Evolutionary conservation across 1,139 yeast genomes (phyloP).

Genomic region (Suhomyces coccinellae): DNA sequence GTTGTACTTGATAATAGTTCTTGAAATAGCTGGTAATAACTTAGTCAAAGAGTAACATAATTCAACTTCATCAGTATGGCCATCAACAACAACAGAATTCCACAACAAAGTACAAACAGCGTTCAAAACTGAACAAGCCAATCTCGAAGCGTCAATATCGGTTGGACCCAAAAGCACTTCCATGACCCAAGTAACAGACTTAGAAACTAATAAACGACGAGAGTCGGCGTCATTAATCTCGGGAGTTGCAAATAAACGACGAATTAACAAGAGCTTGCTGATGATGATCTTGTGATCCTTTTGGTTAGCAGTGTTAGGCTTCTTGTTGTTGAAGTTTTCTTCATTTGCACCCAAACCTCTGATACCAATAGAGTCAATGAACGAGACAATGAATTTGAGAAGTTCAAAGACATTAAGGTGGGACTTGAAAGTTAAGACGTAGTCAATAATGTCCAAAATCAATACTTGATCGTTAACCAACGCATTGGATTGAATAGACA

Average conservation of each 20-base stretch:
- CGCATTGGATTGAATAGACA: slow-evolving; percentile 46
- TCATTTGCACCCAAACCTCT: slow-evolving; percentile 54
- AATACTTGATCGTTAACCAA: slow-evolving; percentile 61
- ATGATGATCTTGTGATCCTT: slow-evolving; percentile 58
- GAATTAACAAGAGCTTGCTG: slow-evolving; percentile 58
- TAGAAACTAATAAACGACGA: slow-evolving; percentile 48
- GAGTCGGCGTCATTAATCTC: slow-evolving; percentile 37
- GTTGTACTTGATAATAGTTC: slow-evolving; percentile 54
- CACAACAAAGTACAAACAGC: slow-evolving; percentile 47
- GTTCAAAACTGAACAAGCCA: slow-evolving; percentile 59
- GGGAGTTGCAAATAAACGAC: slow-evolving; percentile 54
- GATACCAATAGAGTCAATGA: slow-evolving; percentile 53
- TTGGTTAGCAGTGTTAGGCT: slow-evolving; percentile 27
- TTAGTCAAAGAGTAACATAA: slow-evolving; percentile 50
- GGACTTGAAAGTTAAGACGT: slow-evolving; percentile 46
- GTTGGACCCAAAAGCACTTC: slow-evolving; percentile 54
- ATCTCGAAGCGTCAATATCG: slow-evolving; percentile 60
- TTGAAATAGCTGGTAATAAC: slow-evolving; percentile 52
- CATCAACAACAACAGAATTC: slow-evolving; percentile 28
- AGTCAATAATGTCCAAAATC: slow-evolving; percentile 58
- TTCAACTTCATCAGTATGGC: slow-evolving; percentile 26
- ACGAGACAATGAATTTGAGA: slow-evolving; percentile 37
- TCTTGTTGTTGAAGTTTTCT: slow-evolving; percentile 29
- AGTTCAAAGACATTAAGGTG: slow-evolving; percentile 42
- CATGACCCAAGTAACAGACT: slow-evolving; percentile 63